phyloP scores from a whole-genome alignment of 1,284 basidiomycete species.

The Bondarzewia mesenterica region DNA sequence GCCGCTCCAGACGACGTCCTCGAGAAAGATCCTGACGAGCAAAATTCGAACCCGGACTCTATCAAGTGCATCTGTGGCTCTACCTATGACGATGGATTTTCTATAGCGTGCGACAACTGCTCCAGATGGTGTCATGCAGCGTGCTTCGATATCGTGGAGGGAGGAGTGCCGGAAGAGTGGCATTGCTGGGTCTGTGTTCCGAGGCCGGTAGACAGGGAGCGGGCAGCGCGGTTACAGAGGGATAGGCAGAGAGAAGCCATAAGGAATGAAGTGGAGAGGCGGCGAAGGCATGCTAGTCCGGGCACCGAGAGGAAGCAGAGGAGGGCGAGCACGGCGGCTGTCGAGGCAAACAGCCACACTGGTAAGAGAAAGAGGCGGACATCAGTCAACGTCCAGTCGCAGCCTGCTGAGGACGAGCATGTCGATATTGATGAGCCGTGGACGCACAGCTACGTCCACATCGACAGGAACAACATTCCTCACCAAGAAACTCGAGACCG shows the following conservation, averaged over 20 bases:
- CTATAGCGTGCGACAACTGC: constrained; percentile 87
- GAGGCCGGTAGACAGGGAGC: constrained; percentile 35
- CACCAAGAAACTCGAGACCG: constrained; percentile 41
- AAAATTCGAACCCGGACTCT: constrained; percentile 21
- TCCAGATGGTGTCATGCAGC: constrained; percentile 86
- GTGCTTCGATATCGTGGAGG: constrained; percentile 71
- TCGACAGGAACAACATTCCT: constrained; percentile 44
- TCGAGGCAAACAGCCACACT: constrained; percentile 22
- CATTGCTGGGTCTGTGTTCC: constrained; percentile 56
- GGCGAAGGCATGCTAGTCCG: constrained; percentile 28
- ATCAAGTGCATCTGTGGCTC: constrained; percentile 71
- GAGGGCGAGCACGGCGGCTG: constrained; percentile 26
- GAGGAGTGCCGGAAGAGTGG: constrained; percentile 71
- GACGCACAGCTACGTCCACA: constrained; percentile 29
- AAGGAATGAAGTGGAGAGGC: constrained; percentile 15
- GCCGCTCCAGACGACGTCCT: constrained; percentile 12
- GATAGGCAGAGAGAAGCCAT: constrained; percentile 20
- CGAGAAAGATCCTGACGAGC: neutral
- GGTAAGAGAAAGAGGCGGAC: constrained; percentile 34
- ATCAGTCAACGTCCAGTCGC: constrained; percentile 19
- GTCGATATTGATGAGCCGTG: constrained; percentile 41
- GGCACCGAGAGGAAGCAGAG: constrained; percentile 39
- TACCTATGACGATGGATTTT: constrained; percentile 83
- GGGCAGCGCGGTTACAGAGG: constrained; percentile 38
- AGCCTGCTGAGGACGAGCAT: constrained; percentile 34